Evolutionary conservation across 306 rosid genomes (phyloP), one percentile per base, ranked within the genome.

Genomic region (Vicia sativa): DNA sequence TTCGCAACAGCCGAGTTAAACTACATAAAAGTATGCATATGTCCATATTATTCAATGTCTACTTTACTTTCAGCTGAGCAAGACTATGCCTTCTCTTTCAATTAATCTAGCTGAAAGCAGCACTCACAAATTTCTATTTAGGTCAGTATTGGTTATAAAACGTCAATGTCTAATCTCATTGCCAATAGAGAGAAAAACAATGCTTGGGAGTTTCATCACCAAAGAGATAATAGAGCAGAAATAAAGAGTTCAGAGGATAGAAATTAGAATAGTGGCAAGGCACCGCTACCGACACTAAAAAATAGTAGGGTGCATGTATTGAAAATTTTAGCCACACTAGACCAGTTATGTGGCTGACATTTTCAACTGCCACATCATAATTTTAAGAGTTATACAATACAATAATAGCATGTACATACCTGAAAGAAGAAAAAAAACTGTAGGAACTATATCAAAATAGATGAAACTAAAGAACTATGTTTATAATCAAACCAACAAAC

Each of bases 251-350:
- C 58, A 21, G 4, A 11, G 31, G 58, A 7, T 21, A 21, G 29
- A 23, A 53, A 44, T n/a, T 44, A 39, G 15, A 49, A 8, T 49
- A 39, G 55, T 23, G 10, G 59, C 59, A 53, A 53, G 35, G 59
- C 14, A 53, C 34, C 9, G 10, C 35, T 6, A 23, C 11, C 9
- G 16, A 14, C 12, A 23, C 3, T 18, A 4, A 23, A 23, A 53
- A 53, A 11, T 44, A 53, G 9, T 5, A 53, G 59, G 59, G 15
- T 23, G 59, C 15, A 1, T 53, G 31, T 11, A 15, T 21, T 29
- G 7, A 23, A 52, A 52, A 52, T 3, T 1, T 10, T 11, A 11
- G 58, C 34, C 23, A 21, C 15, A 52, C 15, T 5, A 3, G 14
- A 11, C 9, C 59, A 53, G 59, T 23, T 5, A 6, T 53, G 16